Base-by-base conservation (phyloP, 2,329 filamentous ascomycete species). In the Aspergillus bombycis region DNA sequence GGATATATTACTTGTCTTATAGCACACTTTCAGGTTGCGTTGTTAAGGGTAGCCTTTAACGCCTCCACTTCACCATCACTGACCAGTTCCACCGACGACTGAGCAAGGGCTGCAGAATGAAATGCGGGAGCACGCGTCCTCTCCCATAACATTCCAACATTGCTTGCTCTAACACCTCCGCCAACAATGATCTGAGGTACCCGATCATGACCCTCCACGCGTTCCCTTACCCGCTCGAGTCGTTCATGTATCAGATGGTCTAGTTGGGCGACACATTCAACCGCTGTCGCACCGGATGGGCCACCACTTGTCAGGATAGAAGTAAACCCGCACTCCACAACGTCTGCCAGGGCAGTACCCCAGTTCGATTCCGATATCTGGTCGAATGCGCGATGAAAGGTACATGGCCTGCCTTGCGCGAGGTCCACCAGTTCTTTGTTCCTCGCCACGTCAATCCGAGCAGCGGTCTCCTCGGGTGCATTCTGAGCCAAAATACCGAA, bases 321-420 rank as follows among this genome's bases (percentile, higher is more conserved):
- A 10, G 59, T 62, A 68, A 86, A 86, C 1, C 84, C 83, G 59
- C 80, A 79, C 1, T 57, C 62, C 0, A 79, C 70, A n/a, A 84
- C 71, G 21, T 73, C 73, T 10, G 78, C 71, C 11, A 81, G 67
- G 0, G 70, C 64, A 1, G 19, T 21, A n/a, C 67, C 58, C 71
- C 71, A 73, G 2, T 62, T 7, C 1, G 57, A 34, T 16, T 72
- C 67, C 0, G 70, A 65, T 14, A 81, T 76, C 48, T 76, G 67
- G 68, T 86, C 85, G 65, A 86, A 83, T 0, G 84, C 85, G 9
- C 84, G 78, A 68, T 86, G 84, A 58, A 87, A 87, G 3, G 84
- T 86, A 68, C 83, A 86, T 2, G 81, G 80, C 30, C 78, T 68
- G 4, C 78, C 77, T 2, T 65, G 69, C 1, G 83, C 82, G 3